Conservation (phyloP, 495 filamentous ascomycete species). For the Xylaria curta region DNA sequence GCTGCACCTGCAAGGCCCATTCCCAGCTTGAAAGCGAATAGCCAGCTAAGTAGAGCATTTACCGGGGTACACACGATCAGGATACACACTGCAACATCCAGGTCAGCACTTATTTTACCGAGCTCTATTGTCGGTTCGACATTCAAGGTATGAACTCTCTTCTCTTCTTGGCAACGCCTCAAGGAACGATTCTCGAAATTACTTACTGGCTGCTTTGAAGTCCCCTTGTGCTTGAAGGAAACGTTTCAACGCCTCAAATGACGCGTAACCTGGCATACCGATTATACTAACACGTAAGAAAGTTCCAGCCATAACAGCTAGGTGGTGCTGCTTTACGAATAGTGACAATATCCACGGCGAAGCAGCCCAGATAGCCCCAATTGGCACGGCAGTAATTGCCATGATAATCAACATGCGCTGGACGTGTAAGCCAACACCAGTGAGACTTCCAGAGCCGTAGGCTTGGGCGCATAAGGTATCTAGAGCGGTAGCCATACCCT, state of each 20-base stretch:
- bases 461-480: conserved; percentile 81
- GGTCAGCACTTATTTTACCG: background rate
- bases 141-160: background rate
- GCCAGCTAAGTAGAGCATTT: conserved; percentile 76
- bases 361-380: conserved; percentile 67
- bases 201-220: conserved; percentile 59
- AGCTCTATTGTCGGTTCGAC: background rate
- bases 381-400: conserved; percentile 67
- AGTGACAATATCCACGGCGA: conserved; percentile 63
- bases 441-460: conserved; percentile 72
- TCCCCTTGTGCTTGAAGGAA: conserved; percentile 78
- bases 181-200: background rate
- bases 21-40: conserved; percentile 69
- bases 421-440: conserved; percentile 73
- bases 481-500: conserved; percentile 74
- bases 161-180: background rate
- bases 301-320: conserved; percentile 65
- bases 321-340: conserved; percentile 69
- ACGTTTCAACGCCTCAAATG: conserved; percentile 74
- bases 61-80: conserved; percentile 72
- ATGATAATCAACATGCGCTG: conserved; percentile 76
- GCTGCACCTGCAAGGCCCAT: conserved; percentile 67
- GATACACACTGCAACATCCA: conserved; percentile 59
- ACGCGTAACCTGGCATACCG: conserved; percentile 73
- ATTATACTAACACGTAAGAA: conserved; percentile 71